A percentile compares a stretch with the other conserved stretches of the same genome.
Evolutionary conservation across 345 rosid species (phyloP).

Genomic region (Brassica napus): DNA sequence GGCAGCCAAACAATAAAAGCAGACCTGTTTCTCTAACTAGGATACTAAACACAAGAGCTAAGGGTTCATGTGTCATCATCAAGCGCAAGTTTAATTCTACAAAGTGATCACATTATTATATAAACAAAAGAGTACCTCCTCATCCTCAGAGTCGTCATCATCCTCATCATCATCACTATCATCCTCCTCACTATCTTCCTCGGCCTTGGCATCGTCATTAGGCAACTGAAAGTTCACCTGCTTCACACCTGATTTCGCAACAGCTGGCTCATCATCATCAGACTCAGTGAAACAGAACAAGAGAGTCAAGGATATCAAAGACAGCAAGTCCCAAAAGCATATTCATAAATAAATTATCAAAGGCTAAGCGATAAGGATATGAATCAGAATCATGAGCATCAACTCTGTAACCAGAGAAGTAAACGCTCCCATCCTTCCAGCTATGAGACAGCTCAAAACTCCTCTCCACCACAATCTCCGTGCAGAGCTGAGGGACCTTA

Average conservation of each 20-base stretch:
- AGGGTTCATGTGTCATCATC: background rate
- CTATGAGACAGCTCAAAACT: conserved; percentile 64
- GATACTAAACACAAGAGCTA: background rate
- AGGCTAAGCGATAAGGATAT: conserved; percentile 47
- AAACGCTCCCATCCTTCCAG: conserved; percentile 69
- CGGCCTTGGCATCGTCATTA: conserved; percentile 36
- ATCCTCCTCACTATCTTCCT: conserved; percentile 40
- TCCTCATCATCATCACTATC: conserved; percentile 38
- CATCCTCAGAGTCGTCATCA: conserved; percentile 23
- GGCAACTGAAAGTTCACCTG: conserved; percentile 54
- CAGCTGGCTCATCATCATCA: conserved; percentile 32
- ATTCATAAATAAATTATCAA: conserved; percentile 10
- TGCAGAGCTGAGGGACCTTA: conserved; percentile 57
- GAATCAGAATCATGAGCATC: conserved; percentile 1
- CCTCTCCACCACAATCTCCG: conserved; percentile 60
- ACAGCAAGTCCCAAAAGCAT: background rate
- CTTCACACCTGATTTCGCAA: conserved; percentile 31
- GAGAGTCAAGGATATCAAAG: conserved; percentile 39
- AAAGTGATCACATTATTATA: background rate
- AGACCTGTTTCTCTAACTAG: background rate
- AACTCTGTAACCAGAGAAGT: conserved; percentile 61
- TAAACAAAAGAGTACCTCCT: conserved; percentile 29
- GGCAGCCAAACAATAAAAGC: background rate
- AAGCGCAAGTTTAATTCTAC: background rate
- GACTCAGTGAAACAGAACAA: conserved; percentile 26